Evolutionary conservation across 2,329 filamentous ascomycete species (phyloP), one percentile per base, ranked within the genome.

Genomic region (Alternaria arbusti): DNA sequence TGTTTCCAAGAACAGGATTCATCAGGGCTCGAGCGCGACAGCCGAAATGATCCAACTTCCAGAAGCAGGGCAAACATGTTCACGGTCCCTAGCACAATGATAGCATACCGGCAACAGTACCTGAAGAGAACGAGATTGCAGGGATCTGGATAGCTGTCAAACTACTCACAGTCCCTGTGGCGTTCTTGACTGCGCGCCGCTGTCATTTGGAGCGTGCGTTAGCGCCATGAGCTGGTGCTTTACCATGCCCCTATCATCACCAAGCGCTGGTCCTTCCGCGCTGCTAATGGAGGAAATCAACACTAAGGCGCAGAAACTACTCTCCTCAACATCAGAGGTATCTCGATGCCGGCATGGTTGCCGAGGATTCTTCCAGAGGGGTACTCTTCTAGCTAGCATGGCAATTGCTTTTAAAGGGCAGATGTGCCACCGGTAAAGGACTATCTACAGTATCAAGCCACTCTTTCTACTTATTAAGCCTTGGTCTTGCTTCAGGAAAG

Each of bases 271-370:
- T 51, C 49, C 25, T 36, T 50, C 52, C 45, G 58, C 50, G 2
- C 17, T 30, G 28, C 20, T 61, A 44, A 45, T 61, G 58, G 58
- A 56, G 47, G 49, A 57, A 40, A 51, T 28, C 30, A 32, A 22
- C 30, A 40, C 32, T 36, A 44, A 57, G 11, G n/a, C 17, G 45
- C 26, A 36, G 32, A 57, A 17, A 32, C 15, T 40, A n/a, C 22
- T 57, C 40, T 15, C 30, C 12, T 36, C n/a, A 26, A 57, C 26
- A 36, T 13, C 28, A 44, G 25, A 17, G 8, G 6, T 25, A 46
- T 32, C 49, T 51, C 44, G 46, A 47, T 15, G 15, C n/a, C 4
- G 22, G 22, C 36, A 61, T 51, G 54, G 36, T 30, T 47, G 32
- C 30, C 45, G 46, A 46, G 57, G 5, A 36, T 50, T 36, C 32